Conservation (phyloP, 1,139 yeast species). For the Suhomyces atakaporum region DNA sequence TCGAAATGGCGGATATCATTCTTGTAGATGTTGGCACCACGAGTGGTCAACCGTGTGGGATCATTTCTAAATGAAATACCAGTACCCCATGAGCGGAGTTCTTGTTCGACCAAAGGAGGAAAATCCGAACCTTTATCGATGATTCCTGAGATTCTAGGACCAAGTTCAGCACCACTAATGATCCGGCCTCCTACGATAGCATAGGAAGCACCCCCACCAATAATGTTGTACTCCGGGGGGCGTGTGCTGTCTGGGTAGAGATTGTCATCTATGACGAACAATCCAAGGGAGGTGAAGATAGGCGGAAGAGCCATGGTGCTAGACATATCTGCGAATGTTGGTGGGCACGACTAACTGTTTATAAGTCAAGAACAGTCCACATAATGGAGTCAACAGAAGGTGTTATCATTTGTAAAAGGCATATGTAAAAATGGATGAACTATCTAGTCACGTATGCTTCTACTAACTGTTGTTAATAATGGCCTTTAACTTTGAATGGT, state of each 20-base stretch:
- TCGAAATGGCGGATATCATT: constrained; percentile 55
- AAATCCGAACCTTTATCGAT: constrained; percentile 82
- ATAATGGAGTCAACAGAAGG: no score
- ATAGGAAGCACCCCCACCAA: constrained; percentile 92
- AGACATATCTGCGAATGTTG: neutral
- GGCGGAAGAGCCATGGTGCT: constrained; percentile 13
- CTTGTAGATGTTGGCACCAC: constrained; percentile 78
- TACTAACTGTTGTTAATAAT: no score
- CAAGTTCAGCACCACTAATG: constrained; percentile 38
- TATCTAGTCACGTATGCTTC: no score
- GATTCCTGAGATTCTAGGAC: constrained; percentile 58
- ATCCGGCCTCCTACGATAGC: constrained; percentile 78
- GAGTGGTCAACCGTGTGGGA: constrained; percentile 59
- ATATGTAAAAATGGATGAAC: no score
- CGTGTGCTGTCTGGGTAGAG: constrained; percentile 50
- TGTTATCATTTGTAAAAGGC: no score
- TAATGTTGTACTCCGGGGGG: constrained; percentile 50
- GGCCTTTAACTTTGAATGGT: no score
- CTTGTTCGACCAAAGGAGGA: constrained; percentile 49
- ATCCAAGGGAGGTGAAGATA: constrained; percentile 68
- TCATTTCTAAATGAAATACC: constrained; percentile 59
- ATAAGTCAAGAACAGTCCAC: no score
- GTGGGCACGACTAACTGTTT: no score
- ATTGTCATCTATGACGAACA: constrained; percentile 92
- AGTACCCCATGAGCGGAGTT: constrained; percentile 61